Base-by-base conservation (phyloP, 73 alveolate species). In the Diophrys appendiculata region DNA sequence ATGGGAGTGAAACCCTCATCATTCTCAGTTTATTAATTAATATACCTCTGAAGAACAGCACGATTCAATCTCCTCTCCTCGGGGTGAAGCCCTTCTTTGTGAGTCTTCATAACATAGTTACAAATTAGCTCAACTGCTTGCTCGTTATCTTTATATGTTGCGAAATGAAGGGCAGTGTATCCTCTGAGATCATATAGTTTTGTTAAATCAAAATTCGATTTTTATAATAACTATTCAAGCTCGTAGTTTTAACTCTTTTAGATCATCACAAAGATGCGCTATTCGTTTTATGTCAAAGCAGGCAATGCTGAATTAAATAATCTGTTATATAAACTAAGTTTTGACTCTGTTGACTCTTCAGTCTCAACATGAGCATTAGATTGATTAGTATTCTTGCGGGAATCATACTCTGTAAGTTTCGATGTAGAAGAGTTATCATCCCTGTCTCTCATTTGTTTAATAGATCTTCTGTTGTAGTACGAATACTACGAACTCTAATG, bases 1-100 rank as follows among this genome's bases (percentile, higher is more conserved):
- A 97, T 72, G 24, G 99, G 97, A 54, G 94, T 88, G 78, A 90
- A 97, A 32, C 97, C 97, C 31, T 78, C 86, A 13, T 81, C 89
- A 18, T 43, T 43, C 5, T 43, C 18, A 18, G 60, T 43, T 18
- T 43, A 43, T 11, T 43, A 43, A 43, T 43, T 43, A 43, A 43
- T 43, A 18, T 43, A 43, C 18, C 18, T 5, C 18, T 18, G 5
- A 5, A 43, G 60, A 43, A 43, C 60, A 11, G 60, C 60, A 5
- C 18, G 5, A 43, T 43, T 11, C n/a, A 43, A 18, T 43, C 60
- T 43, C 18, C 18, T 11, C 18, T 43, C 60, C 18, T 43, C 60
- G 5, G 60, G 60, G 18, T 5, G 5, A 5, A 43, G 18, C n/a
- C 18, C 18, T 18, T 43, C 60, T 43, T 43, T 43, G 60, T 43